Conservation (phyloP, 352 stramenopile genomes). For the Pythium rishiriense region DNA sequence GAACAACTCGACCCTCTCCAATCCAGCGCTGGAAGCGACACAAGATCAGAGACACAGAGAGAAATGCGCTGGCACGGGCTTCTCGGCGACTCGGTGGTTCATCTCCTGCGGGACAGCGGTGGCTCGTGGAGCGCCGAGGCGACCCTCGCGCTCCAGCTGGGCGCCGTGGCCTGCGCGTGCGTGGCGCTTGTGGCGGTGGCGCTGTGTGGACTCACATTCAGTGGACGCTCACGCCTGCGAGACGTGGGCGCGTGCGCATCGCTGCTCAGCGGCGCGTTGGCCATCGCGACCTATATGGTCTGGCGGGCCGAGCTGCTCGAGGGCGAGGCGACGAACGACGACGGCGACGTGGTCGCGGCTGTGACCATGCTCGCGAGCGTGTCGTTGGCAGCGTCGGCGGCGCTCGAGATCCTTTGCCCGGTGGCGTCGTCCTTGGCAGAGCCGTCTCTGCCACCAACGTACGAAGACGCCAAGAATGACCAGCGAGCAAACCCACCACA, state of each 20-base stretch:
- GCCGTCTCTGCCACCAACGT: too few species aligned
- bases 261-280: background rate
- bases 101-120: background rate
- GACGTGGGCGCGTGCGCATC: background rate
- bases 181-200: background rate
- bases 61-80: background rate
- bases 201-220: background rate
- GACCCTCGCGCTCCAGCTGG: background rate
- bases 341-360: background rate
- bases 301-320: background rate
- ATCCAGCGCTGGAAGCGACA: too few species aligned
- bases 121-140: too few species aligned
- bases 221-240: background rate
- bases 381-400: background rate
- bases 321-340: background rate
- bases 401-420: background rate
- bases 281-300: background rate
- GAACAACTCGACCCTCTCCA: background rate
- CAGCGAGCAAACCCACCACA: too few species aligned
- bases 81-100: background rate
- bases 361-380: background rate
- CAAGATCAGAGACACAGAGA: too few species aligned
- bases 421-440: too few species aligned
- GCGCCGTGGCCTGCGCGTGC: background rate
- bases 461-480: background rate